Base-by-base conservation (phyloP, 2,329 filamentous ascomycete genomes). In the Tolypocladium paradoxum region DNA sequence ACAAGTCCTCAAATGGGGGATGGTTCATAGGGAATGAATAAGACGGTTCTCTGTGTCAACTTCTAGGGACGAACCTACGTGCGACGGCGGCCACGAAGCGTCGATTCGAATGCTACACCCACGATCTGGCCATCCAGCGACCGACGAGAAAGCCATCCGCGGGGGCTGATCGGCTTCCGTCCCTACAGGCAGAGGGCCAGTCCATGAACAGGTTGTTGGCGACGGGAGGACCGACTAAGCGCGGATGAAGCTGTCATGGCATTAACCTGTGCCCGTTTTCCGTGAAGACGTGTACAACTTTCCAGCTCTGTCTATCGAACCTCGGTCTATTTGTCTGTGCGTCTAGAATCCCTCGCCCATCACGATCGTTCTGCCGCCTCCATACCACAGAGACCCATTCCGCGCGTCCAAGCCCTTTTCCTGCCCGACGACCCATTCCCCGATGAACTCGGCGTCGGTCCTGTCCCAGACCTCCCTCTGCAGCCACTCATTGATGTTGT, bases 341-440 rank as follows among this genome's bases (percentile, higher is more conserved):
- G 27, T 59, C 58, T 66, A 84, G 63, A 83, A 85, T 0, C 82
- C 82, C 65, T 84, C 81, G 20, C 82, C 82, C 20, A 76, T 52
- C 63, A 76, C 71, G 55, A 95, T 76, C 4, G 82, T 86, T 57
- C 87, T 78, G 1, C 91, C 91, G 29, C 84, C 88, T 36, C 87
- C 92, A 71, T 96, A 96, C 90, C 91, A 97, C 46, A 96, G 70
- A 6, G 77, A 75, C 0, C 92, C 92, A 57, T 78, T 81, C 46
- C 88, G 80, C 54, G 82, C 83, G 62, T 92, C 87, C 52, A 96
- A 70, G 0, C 91, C 91, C 61, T 76, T 85, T 66, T 92, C 90
- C 61, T 95, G 82, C 0, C 92, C 91, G n/a, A 96, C 83, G 27
- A 87, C 73, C 90, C 92, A 96, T 64, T 93, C 87, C 0, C 86